Evolutionary conservation across 2,329 filamentous ascomycete genomes (phyloP), one percentile per base, ranked within the genome.

Genomic region (Sarocladium brachiariae): DNA sequence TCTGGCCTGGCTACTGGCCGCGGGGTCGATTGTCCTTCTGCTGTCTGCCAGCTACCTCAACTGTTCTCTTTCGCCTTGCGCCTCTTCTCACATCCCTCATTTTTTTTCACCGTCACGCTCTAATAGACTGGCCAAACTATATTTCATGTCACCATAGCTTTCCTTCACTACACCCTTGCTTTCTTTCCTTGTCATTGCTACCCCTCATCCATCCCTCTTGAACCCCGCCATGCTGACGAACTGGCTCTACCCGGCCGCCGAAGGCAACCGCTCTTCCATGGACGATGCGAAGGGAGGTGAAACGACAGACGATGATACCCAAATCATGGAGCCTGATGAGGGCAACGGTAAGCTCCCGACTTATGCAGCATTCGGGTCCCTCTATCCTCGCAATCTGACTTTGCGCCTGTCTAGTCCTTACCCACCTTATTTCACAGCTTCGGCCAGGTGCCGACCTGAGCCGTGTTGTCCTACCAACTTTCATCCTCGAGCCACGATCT

Each of bases 351-450:
- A 67, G 84, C 18, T 13, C 25, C 14, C 38, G 16, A 21, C 7
- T 13, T 21, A 10, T 7, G n/a, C 35, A 21, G 25, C 31, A 13
- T 43, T 33, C n/a, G 11, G 10, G n/a, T 18, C 25, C 3, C 30
- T 16, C 9, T 13, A 30, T 19, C 34, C 19, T 13, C 38, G 11
- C 35, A n/a, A 24, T 11, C 18, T 31, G 24, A 49, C 8, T 30
- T 9, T 58, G 37, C 57, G 50, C 34, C n/a, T 50, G 7, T 23
- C 27, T 63, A 96, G 93, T 99, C 63, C 86, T 99, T 59, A 88
- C 84, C 53, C 92, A 97, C 71, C 95, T 99, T 70, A 97, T 99
- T 64, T 95, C 91, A 49, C 93, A 99, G 72, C 78, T 99, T 55
- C 87, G 93, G 55, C 93, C 93, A 11, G 93, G 93, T 57, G 93